Conservation (phyloP, 129 eudicot genomes). For the Scalesia atractyloides region DNA sequence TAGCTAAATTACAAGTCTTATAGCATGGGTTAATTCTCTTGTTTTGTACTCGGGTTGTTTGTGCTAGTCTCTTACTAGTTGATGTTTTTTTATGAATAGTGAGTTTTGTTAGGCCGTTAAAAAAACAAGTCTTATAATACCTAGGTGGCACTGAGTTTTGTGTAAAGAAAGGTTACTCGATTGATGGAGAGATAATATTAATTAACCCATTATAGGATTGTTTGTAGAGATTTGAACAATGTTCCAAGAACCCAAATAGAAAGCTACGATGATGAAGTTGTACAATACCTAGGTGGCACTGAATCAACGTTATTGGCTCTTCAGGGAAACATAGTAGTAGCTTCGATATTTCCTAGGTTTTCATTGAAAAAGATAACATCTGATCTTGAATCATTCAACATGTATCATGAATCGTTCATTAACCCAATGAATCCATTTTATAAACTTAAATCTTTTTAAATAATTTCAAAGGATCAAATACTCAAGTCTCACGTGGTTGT, state of each 20-base stretch:
- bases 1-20: background rate
- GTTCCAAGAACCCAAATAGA: conserved; percentile 25
- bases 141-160: too few species aligned
- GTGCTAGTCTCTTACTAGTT: too few species aligned
- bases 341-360: conserved; percentile 36
- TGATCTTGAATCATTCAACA: conserved; percentile 18
- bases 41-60: too few species aligned
- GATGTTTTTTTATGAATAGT: too few species aligned
- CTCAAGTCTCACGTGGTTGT: too few species aligned
- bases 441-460: background rate
- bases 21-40: too few species aligned
- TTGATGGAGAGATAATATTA: conserved; percentile 16
- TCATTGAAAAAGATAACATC: conserved; percentile 21
- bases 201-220: background rate
- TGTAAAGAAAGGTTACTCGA: background rate
- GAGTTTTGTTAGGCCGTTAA: too few species aligned
- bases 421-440: conserved; percentile 21
- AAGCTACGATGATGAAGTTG: conserved; percentile 31
- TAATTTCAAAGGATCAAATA: too few species aligned
- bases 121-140: too few species aligned
- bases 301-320: conserved; percentile 36
- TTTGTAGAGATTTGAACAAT: conserved; percentile 17
- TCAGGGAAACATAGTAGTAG: conserved; percentile 22
- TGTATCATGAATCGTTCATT: conserved; percentile 24
- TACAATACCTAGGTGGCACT: conserved; percentile 34